These are phyloP conservation scores for Saitozyma sp. DNA, from an alignment of 768 basidiomycete species.

Conservation along the genomic window DNA sequence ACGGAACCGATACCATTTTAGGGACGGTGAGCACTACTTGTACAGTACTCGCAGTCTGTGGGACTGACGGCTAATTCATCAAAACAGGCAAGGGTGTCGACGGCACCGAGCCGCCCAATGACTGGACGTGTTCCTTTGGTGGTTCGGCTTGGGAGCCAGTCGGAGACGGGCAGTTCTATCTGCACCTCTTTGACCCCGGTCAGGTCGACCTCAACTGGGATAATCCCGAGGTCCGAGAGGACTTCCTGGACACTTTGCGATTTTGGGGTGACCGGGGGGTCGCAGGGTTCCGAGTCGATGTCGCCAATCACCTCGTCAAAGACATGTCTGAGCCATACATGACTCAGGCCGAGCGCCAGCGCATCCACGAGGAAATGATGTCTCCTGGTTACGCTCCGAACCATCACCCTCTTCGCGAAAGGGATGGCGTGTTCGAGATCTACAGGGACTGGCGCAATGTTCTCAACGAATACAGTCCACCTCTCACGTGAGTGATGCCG, in stretches of 20 bases:
- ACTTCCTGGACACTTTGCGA: conserved; percentile 36
- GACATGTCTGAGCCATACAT: conserved; percentile 25
- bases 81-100: conserved; percentile 34
- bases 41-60: background rate
- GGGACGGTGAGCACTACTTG: conserved; percentile 29
- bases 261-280: conserved; percentile 45
- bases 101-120: conserved; percentile 30
- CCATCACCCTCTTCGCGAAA: conserved; percentile 29
- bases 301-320: conserved; percentile 38
- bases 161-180: conserved; percentile 42
- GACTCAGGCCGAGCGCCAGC: conserved; percentile 18
- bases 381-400: conserved; percentile 15
- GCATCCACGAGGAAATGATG: conserved; percentile 21
- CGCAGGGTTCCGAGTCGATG: conserved; percentile 41
- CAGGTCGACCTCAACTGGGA: conserved; percentile 46
- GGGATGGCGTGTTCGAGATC: conserved; percentile 35
- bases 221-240: conserved; percentile 32
- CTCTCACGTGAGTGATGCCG: conserved; percentile 33
- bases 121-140: conserved; percentile 39
- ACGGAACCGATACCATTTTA: conserved; percentile 35
- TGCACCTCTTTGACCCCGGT: conserved; percentile 36
- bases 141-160: conserved; percentile 38
- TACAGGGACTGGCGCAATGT: conserved; percentile 41
- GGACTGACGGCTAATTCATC: background rate
- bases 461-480: conserved; percentile 42